Percentiles rank a stretch among this genome's conserved stretches.
phyloP scores from a whole-genome alignment of 192 early-diverging fungal genomes.

The Coemansia sp. region DNA sequence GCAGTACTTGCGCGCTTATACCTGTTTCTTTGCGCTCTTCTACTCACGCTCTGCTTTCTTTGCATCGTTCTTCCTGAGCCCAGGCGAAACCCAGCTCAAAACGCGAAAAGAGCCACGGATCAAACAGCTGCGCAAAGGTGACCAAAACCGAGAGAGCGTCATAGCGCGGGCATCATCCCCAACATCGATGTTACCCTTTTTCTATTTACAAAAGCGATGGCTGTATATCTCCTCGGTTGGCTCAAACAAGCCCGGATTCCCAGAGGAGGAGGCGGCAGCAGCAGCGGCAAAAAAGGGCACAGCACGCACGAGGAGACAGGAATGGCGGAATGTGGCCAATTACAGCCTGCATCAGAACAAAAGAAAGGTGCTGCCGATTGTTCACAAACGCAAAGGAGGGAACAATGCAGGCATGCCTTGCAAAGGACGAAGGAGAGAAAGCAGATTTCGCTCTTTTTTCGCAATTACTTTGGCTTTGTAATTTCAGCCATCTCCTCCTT shows the following conservation, averaged over 20 bases:
- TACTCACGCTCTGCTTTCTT: not conserved
- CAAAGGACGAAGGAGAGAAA: not conserved
- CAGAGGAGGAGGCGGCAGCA: not conserved
- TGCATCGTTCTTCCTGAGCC: not conserved
- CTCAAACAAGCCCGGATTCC: not conserved
- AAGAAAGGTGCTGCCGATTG: not conserved
- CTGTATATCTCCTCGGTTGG: not conserved
- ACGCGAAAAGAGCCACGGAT: not conserved
- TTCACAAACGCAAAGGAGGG: not conserved
- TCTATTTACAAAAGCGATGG: not conserved
- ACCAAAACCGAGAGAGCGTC: not conserved
- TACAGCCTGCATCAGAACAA: not conserved
- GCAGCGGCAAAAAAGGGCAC: not conserved
- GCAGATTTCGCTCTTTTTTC: not conserved
- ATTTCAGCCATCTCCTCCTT: not conserved
- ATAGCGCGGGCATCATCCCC: not conserved
- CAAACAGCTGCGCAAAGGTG: not conserved
- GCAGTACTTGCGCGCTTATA: not conserved
- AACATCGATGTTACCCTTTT: not conserved
- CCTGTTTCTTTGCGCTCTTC: not conserved
- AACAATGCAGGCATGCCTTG: not conserved
- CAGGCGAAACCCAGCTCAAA: not conserved
- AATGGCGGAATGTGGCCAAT: constrained; percentile 11
- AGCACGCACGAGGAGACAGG: not conserved
- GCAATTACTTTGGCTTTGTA: not conserved